Conservation (phyloP, 2,329 filamentous ascomycete species). For the Colletotrichum nymphaeae region DNA sequence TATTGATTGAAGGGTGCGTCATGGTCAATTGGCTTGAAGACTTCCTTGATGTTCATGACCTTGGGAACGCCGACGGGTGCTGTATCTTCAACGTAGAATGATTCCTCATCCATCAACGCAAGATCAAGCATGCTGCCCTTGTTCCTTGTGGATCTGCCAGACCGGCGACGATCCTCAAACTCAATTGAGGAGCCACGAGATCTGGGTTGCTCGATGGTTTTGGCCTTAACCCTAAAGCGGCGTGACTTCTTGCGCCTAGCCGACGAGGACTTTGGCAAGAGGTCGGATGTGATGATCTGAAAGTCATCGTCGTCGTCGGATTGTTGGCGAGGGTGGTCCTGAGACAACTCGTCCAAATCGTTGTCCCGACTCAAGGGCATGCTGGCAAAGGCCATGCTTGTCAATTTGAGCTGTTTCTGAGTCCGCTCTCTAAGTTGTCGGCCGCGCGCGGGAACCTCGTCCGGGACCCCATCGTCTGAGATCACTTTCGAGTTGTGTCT, state of each 20-base stretch:
- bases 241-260: constrained; percentile 37
- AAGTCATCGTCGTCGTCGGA: constrained; percentile 50
- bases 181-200: constrained; percentile 60
- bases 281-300: constrained; percentile 50
- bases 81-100: constrained; percentile 61
- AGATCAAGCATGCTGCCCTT: constrained; percentile 61
- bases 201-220: constrained; percentile 34
- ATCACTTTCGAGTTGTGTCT: neutral
- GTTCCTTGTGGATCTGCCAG: constrained; percentile 57
- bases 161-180: constrained; percentile 62
- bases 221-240: constrained; percentile 33
- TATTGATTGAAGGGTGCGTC: constrained; percentile 75
- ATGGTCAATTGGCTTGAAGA: constrained; percentile 72
- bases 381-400: constrained; percentile 41
- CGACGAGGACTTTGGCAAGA: constrained; percentile 37
- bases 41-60: constrained; percentile 75
- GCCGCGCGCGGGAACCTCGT: neutral
- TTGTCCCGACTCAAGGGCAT: constrained; percentile 22
- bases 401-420: constrained; percentile 41
- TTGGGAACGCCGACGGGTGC: constrained; percentile 60
- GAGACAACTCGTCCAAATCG: constrained; percentile 45
- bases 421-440: constrained; percentile 37
- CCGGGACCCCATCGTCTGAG: constrained; percentile 10
- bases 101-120: constrained; percentile 69
- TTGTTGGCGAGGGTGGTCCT: constrained; percentile 39